Conservation (phyloP, 2,329 filamentous ascomycete species). For the Zasmidium citrigriseum region DNA sequence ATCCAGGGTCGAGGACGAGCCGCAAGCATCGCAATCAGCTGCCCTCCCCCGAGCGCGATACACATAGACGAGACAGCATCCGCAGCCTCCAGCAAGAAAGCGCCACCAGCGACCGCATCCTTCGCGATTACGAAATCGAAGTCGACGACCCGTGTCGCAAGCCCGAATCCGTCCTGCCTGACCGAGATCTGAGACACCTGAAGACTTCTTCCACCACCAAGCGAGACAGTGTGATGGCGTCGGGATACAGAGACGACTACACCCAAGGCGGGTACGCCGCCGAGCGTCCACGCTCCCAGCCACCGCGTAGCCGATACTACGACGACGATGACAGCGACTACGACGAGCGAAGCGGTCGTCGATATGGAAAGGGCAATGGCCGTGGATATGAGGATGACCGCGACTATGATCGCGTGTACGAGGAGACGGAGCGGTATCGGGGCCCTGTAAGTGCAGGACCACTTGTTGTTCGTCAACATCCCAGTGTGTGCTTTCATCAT, state of each 20-base stretch:
- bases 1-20: constrained; percentile 9
- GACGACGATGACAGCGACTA: constrained; percentile 35
- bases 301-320: constrained; percentile 29
- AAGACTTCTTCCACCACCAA: not conserved
- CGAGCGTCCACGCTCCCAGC: constrained; percentile 29
- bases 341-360: constrained; percentile 30
- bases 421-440: constrained; percentile 34
- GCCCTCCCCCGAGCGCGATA: constrained; percentile 18
- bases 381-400: constrained; percentile 31
- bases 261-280: constrained; percentile 16
- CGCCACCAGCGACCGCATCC: constrained; percentile 24
- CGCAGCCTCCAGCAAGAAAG: constrained; percentile 27
- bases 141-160: constrained; percentile 31
- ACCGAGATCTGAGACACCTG: constrained; percentile 10
- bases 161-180: constrained; percentile 25
- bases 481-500: constrained; percentile 3
- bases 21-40: constrained; percentile 21
- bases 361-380: constrained; percentile 19
- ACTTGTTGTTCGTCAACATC: constrained; percentile 27
- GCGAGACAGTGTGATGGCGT: constrained; percentile 28
- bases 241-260: constrained; percentile 30
- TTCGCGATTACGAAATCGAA: constrained; percentile 33
- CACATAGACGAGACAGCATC: constrained; percentile 12
- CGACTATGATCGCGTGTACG: constrained; percentile 32
- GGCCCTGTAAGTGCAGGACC: constrained; percentile 35